Evolutionary conservation across 1,139 yeast species (phyloP).

Genomic region (Pichia sp.): DNA sequence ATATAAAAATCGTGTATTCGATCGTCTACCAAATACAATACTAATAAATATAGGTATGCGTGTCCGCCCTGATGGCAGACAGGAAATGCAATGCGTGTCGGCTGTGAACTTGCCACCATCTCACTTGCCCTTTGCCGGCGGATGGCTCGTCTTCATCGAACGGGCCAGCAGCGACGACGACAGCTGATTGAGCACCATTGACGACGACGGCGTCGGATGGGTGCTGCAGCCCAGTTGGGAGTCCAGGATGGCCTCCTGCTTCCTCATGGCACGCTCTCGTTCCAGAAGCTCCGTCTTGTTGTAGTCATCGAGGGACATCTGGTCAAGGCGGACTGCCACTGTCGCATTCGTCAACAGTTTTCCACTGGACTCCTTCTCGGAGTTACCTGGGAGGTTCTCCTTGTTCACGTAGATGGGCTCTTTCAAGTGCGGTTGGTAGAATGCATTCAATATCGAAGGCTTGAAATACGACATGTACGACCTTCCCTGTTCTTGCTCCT

Average conservation of each 20-base stretch:
- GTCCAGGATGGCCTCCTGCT: conserved; percentile 3
- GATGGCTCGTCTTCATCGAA: background rate
- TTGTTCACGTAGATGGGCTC: conserved; percentile 25
- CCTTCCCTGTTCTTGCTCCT: background rate
- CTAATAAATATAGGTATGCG: background rate
- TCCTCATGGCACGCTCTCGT: conserved; percentile 9
- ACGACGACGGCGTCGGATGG: background rate
- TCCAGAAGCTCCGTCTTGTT: conserved; percentile 8
- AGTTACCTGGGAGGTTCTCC: background rate
- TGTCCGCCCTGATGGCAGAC: background rate
- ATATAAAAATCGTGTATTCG: conserved; percentile 6
- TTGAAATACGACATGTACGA: conserved; percentile 18
- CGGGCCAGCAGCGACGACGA: background rate
- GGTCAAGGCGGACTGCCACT: conserved; percentile 14
- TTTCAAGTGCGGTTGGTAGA: conserved; percentile 25
- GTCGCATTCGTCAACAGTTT: conserved; percentile 8
- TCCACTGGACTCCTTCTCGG: background rate
- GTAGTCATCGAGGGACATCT: conserved; percentile 17
- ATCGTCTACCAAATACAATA: background rate
- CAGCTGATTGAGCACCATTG: background rate
- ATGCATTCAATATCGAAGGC: conserved; percentile 26
- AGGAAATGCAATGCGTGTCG: too few species aligned
- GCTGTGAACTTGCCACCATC: background rate
- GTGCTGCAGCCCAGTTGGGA: background rate
- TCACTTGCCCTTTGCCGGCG: background rate